A percentile compares a stretch with the other conserved stretches of the same genome.
Evolutionary conservation across 495 filamentous ascomycete species (phyloP).

Genomic region (Astrothelium subdiscretum): DNA sequence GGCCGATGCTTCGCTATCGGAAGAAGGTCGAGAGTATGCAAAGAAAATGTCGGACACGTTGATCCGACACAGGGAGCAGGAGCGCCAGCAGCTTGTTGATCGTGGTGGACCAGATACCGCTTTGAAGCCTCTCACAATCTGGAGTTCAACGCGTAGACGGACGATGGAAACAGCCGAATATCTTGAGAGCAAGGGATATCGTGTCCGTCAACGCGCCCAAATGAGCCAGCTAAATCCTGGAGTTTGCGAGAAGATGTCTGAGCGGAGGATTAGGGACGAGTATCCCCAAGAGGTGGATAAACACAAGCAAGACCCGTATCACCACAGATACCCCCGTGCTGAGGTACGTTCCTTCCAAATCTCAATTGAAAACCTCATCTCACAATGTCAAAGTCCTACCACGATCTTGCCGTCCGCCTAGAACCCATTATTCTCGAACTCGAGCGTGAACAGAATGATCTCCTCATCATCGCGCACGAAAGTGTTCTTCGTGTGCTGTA

Average conservation of each 20-base stretch:
- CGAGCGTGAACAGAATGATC: conserved; percentile 91
- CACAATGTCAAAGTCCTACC: conserved; percentile 62
- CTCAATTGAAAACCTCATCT: conserved; percentile 13
- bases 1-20: conserved; percentile 70
- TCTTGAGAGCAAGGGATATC: conserved; percentile 64
- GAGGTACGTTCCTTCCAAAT: conserved; percentile 49
- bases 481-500: conserved; percentile 92
- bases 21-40: conserved; percentile 76
- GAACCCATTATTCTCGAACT: conserved; percentile 97
- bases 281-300: conserved; percentile 85
- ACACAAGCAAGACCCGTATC: conserved; percentile 91
- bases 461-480: conserved; percentile 96
- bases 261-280: conserved; percentile 63
- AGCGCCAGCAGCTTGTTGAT: conserved; percentile 55
- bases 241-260: conserved; percentile 82
- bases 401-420: conserved; percentile 93
- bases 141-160: conserved; percentile 84
- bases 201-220: conserved; percentile 80
- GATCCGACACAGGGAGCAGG: conserved; percentile 67
- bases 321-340: conserved; percentile 89
- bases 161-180: conserved; percentile 85
- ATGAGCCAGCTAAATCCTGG: conserved; percentile 96
- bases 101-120: conserved; percentile 55
- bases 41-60: conserved; percentile 76
- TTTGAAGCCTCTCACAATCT: conserved; percentile 73